Percentiles rank a stretch among this genome's conserved stretches.
Conservation (phyloP, 2,329 filamentous ascomycete genomes). For the Paecilomyces formosus region DNA sequence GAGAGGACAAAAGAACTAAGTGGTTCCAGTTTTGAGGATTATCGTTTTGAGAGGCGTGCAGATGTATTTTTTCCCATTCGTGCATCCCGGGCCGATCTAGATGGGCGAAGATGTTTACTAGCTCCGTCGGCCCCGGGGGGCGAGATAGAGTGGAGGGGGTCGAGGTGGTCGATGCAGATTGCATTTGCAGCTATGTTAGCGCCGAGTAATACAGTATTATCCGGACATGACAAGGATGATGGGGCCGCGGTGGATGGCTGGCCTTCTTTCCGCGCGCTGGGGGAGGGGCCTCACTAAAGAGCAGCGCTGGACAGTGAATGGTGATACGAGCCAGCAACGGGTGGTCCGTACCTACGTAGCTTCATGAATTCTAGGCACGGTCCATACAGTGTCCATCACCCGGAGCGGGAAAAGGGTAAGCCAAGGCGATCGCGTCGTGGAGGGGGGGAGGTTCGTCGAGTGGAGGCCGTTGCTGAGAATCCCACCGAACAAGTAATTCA, state of each 20-base stretch:
- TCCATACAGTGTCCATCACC: not conserved
- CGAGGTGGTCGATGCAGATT: not conserved
- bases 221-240: not conserved
- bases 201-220: no score
- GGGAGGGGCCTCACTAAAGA: not conserved
- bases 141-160: constrained; percentile 1
- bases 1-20: constrained; percentile 9
- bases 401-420: not conserved
- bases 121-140: not conserved
- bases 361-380: not conserved
- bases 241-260: not conserved
- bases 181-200: no score
- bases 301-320: not conserved
- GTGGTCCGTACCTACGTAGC: no score
- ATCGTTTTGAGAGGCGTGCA: constrained; percentile 36
- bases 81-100: constrained; percentile 38
- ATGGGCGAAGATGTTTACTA: constrained; percentile 17
- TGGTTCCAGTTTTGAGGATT: constrained; percentile 16
- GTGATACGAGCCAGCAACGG: not conserved
- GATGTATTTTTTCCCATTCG: constrained; percentile 31
- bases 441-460: not conserved
- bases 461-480: not conserved
- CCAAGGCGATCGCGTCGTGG: not conserved
- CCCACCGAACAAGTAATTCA: not conserved
- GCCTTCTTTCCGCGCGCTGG: not conserved